These are phyloP conservation scores for Trichoderma erinaceum DNA, from an alignment of 495 filamentous ascomycete genomes.

Conservation along the genomic window DNA sequence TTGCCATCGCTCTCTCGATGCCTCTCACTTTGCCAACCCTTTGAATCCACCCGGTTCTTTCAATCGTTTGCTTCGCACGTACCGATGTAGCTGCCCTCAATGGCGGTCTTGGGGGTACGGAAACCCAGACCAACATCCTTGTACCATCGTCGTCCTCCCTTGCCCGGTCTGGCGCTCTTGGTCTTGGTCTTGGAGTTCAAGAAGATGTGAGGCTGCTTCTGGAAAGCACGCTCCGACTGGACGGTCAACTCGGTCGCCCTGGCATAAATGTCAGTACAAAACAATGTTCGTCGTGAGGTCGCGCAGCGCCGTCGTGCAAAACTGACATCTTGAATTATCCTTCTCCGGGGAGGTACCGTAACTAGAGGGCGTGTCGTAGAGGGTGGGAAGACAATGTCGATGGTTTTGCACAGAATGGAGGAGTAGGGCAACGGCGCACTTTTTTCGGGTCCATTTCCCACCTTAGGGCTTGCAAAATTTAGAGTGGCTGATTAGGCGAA, in stretches of 20 bases:
- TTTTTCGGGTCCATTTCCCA: conserved; percentile 15
- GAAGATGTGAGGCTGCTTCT: conserved; percentile 99
- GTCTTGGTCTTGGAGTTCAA: conserved; percentile 85
- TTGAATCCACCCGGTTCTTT: not conserved
- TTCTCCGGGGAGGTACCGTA: conserved; percentile 14
- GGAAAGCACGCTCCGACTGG: conserved; percentile 96
- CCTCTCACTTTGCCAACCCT: conserved; percentile 15
- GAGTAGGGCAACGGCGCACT: conserved; percentile 16
- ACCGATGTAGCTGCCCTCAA: conserved; percentile 99
- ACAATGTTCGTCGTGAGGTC: not conserved
- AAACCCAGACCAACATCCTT: conserved; percentile 99
- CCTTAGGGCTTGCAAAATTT: conserved; percentile 18
- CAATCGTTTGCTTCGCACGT: conserved; percentile 41
- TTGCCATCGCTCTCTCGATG: not conserved
- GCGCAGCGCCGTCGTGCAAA: not conserved
- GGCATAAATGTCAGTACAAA: conserved; percentile 18
- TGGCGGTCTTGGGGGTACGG: conserved; percentile 93
- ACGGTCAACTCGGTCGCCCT: conserved; percentile 98
- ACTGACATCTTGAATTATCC: conserved; percentile 18
- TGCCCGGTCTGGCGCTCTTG: conserved; percentile 79
- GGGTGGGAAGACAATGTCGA: conserved; percentile 15
- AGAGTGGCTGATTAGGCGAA: conserved; percentile 15
- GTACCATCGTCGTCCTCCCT: conserved; percentile 90
- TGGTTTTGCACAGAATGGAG: conserved; percentile 16
- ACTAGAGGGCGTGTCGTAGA: conserved; percentile 15